phyloP scores from a whole-genome alignment of 345 rosid species.

The Melaleuca alternifolia region DNA sequence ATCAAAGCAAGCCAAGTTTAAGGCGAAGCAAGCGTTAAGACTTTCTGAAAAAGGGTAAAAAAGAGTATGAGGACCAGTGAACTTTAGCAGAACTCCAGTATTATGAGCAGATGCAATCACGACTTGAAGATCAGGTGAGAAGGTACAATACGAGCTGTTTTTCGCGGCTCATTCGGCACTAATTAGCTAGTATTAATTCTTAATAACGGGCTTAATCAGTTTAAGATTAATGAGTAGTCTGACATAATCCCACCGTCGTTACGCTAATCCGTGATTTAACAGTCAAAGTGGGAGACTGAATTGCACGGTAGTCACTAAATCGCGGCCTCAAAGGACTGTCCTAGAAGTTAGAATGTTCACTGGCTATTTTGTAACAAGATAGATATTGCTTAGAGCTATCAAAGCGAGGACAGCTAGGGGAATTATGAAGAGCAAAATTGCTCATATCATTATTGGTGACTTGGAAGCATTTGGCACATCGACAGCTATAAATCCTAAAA shows the following conservation, averaged over 20 bases:
- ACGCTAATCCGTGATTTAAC: background rate
- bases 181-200: background rate
- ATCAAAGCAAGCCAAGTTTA: background rate
- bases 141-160: no score
- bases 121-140: background rate
- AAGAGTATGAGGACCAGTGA: background rate
- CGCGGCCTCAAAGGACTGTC: background rate
- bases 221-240: background rate
- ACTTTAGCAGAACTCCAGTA: background rate
- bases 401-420: background rate
- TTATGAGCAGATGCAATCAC: background rate
- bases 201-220: background rate
- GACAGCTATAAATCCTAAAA: background rate
- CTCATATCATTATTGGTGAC: background rate
- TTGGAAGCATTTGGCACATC: background rate
- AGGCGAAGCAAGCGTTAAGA: no score
- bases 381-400: background rate
- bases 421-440: background rate
- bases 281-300: no score
- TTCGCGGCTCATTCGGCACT: background rate
- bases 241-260: background rate
- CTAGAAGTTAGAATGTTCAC: background rate
- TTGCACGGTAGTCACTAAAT: background rate
- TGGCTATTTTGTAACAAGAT: background rate
- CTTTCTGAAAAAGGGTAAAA: background rate